A percentile compares a stretch with the other conserved stretches of the same genome.
These are phyloP conservation scores for Collybia mongolica DNA, from an alignment of 768 basidiomycete genomes.

Conservation along the genomic window DNA sequence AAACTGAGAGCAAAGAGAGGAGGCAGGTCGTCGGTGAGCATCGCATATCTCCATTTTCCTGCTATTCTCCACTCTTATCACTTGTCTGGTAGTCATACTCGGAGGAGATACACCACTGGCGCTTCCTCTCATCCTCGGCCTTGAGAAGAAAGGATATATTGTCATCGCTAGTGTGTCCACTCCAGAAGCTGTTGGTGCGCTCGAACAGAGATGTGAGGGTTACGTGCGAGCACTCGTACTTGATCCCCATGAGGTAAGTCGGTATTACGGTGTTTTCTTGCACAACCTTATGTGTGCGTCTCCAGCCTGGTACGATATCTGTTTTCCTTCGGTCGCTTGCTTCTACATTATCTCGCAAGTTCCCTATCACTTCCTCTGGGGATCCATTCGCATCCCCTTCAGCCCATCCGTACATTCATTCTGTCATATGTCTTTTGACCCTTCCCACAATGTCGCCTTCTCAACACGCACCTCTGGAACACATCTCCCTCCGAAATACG, in stretches of 20 bases:
- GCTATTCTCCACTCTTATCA: neutral
- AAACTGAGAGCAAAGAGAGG: constrained; percentile 48
- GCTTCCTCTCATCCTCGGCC: constrained; percentile 66
- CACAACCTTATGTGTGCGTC: constrained; percentile 1
- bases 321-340: constrained; percentile 80
- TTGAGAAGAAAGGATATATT: constrained; percentile 80
- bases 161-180: constrained; percentile 78
- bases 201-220: constrained; percentile 70
- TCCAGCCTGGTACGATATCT: constrained; percentile 71
- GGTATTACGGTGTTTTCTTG: neutral
- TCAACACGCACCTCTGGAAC: constrained; percentile 65
- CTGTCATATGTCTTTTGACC: constrained; percentile 74
- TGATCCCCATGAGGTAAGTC: constrained; percentile 70
- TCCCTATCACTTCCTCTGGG: constrained; percentile 75
- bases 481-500: constrained; percentile 56
- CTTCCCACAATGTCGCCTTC: constrained; percentile 40
- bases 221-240: constrained; percentile 81
- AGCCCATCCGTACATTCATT: constrained; percentile 69
- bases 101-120: constrained; percentile 78
- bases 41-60: neutral
- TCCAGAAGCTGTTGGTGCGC: constrained; percentile 57
- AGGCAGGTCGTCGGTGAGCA: constrained; percentile 70
- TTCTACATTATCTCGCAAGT: constrained; percentile 77
- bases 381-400: constrained; percentile 76
- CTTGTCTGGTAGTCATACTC: constrained; percentile 57